Evolutionary conservation across 2,329 filamentous ascomycete species (phyloP).

Genomic region (Cercospora nicotianae): DNA sequence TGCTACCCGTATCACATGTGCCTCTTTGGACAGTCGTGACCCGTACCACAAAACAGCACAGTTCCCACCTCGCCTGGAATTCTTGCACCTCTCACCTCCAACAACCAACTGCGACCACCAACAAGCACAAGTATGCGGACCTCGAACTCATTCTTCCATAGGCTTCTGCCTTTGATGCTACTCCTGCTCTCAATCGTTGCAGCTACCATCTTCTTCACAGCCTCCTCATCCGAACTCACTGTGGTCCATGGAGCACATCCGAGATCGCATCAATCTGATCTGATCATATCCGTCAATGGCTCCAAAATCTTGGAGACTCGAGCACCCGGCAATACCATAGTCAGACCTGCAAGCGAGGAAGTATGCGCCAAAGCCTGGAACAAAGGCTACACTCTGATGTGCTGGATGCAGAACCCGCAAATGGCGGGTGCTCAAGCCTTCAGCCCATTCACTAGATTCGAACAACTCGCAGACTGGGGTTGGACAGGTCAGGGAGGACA

Average conservation of each 20-base stretch:
- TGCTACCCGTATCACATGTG: not conserved
- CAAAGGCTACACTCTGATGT: constrained; percentile 15
- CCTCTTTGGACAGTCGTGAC: not conserved
- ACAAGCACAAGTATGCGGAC: not conserved
- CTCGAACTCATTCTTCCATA: not conserved
- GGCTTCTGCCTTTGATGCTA: not conserved
- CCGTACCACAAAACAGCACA: not conserved
- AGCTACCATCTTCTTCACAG: not conserved
- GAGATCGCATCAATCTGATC: not conserved
- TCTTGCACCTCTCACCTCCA: not conserved
- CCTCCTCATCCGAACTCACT: not conserved
- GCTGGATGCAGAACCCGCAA: constrained; percentile 12
- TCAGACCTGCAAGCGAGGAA: not conserved
- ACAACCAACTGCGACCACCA: not conserved
- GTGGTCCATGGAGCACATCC: not conserved
- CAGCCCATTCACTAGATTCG: constrained; percentile 5
- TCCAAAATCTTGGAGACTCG: not conserved
- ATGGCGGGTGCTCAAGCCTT: constrained; percentile 7
- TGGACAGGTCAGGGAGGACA: not conserved
- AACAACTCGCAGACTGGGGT: constrained; percentile 10
- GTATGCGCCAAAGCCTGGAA: not conserved
- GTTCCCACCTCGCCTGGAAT: not conserved
- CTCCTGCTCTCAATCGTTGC: not conserved
- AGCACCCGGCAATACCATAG: too few relatives aligned
- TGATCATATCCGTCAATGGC: not conserved